Base-by-base conservation (phyloP, 2,329 filamentous ascomycete genomes). In the Hypoxylon sp. region DNA sequence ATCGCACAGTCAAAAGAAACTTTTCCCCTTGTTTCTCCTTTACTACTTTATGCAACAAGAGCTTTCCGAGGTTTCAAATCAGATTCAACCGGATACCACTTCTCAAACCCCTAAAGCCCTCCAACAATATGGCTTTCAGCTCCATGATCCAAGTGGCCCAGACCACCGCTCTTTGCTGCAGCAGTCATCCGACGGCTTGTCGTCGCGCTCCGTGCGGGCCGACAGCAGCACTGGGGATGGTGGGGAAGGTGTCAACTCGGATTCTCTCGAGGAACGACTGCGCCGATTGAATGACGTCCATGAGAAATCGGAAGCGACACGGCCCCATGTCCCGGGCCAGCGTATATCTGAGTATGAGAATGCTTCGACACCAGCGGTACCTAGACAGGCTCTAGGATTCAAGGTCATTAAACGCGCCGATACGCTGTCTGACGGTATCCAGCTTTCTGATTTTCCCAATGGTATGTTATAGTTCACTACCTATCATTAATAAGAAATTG, bases 361-460 rank as follows among this genome's bases (percentile, higher is more conserved):
- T 77, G 87, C 87, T 32, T 76, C 86, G 70, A 83, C 82, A 14
- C 82, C 82, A 14, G 80, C 78, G 10, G 80, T 82, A 13, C 80
- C 83, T 2, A 82, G 80, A 74, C 84, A 85, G 67, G 79, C 82
- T 30, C 76, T 84, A 63, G 86, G 82, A 57, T 89, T 90, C 78
- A 86, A 85, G 75, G 83, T 89, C 63, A 79, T 84, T 60, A 87
- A 85, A 78, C 83, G 83, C 68, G 74, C 79, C 46, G 80, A 80
- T 61, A 69, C 79, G 48, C 75, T 74, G 13, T 79, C 77, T 10
- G 77, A 78, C 48, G 80, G 84, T 46, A 76, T 80, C 14, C 82
- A 83, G 67, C 79, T 89, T 45, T 76, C 79, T 38, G 82, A 88
- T 70, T 90, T 97, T 69, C 94, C 95, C 5, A 97, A 97, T 83